A percentile compares a stretch with the other conserved stretches of the same genome.
Conservation (phyloP, 2,329 filamentous ascomycete genomes). For the Aspergillus sp. region DNA sequence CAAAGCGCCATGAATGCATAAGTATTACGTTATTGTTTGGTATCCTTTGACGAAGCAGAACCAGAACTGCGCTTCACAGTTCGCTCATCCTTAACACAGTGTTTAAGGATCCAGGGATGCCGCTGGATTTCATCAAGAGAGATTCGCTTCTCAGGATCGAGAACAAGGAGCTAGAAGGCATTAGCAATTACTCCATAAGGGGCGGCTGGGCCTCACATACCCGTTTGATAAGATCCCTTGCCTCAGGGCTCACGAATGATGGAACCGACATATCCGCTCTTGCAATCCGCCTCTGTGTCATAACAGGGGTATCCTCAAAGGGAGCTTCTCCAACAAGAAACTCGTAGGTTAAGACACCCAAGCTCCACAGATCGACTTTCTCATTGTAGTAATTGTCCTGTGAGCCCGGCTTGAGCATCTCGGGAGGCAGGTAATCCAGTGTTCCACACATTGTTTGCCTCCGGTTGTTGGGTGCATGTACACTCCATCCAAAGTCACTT, state of each 20-base stretch:
- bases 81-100: slow-evolving; percentile 67
- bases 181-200: slow-evolving; percentile 21
- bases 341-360: slow-evolving; percentile 94
- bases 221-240: slow-evolving; percentile 86
- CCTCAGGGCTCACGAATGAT: slow-evolving; percentile 85
- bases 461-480: slow-evolving; percentile 93
- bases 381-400: slow-evolving; percentile 89
- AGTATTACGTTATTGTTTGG: slow-evolving; percentile 29
- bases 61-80: slow-evolving; percentile 46
- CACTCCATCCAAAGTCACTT: slow-evolving; percentile 97
- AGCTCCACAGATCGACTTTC: slow-evolving; percentile 94
- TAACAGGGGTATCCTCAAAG: slow-evolving; percentile 91
- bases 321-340: slow-evolving; percentile 95
- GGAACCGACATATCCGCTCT: slow-evolving; percentile 91
- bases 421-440: slow-evolving; percentile 92
- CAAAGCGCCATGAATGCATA: slow-evolving; percentile 23
- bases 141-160: slow-evolving; percentile 92
- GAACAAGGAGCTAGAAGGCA: slow-evolving; percentile 69
- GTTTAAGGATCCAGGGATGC: slow-evolving; percentile 96
- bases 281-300: slow-evolving; percentile 89
- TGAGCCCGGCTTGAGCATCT: slow-evolving; percentile 86
- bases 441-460: slow-evolving; percentile 96
- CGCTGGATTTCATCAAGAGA: slow-evolving; percentile 82
- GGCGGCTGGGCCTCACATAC: slow-evolving; percentile 47
- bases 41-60: slow-evolving; percentile 38